A percentile compares a stretch with the other conserved stretches of the same genome.
These are phyloP conservation scores for Aschersonia sp. DNA, from an alignment of 2,329 filamentous ascomycete genomes.

Conservation along the genomic window DNA sequence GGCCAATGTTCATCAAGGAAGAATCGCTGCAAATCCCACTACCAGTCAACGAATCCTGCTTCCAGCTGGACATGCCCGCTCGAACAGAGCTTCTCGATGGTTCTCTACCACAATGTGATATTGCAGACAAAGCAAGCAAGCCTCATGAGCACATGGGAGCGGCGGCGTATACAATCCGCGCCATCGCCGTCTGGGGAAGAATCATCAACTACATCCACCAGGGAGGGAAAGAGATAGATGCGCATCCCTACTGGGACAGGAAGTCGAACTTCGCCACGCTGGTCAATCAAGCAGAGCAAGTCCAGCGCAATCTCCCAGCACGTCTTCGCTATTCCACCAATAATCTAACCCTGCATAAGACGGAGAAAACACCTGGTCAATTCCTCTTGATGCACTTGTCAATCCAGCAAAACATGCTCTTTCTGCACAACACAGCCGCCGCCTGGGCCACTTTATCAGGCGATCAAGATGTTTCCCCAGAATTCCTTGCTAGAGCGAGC, in stretches of 20 bases:
- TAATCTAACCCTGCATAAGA: slow-evolving; percentile 73
- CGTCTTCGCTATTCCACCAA: slow-evolving; percentile 61
- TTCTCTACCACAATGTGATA: slow-evolving; percentile 45
- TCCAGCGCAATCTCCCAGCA: slow-evolving; percentile 54
- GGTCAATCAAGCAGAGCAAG: slow-evolving; percentile 54
- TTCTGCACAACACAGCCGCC: slow-evolving; percentile 77
- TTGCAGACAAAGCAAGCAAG: slow-evolving; percentile 48
- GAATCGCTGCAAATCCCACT: slow-evolving; percentile 80
- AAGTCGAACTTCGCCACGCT: slow-evolving; percentile 65
- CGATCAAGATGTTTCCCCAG: slow-evolving; percentile 56
- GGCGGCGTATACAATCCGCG: slow-evolving; percentile 74
- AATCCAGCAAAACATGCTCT: slow-evolving; percentile 77
- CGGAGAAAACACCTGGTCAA: slow-evolving; percentile 76
- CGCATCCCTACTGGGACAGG: slow-evolving; percentile 64
- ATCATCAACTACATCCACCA: slow-evolving; percentile 85
- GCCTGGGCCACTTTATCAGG: slow-evolving; percentile 51
- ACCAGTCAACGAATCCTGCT: slow-evolving; percentile 79
- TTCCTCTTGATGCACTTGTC: slow-evolving; percentile 87
- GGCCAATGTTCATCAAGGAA: slow-evolving; percentile 82
- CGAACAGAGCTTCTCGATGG: slow-evolving; percentile 74
- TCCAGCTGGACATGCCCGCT: slow-evolving; percentile 80
- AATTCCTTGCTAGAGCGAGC: slow-evolving; percentile 64
- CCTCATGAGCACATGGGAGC: slow-evolving; percentile 83
- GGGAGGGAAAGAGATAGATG: slow-evolving; percentile 68
- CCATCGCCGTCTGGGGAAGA: slow-evolving; percentile 78